Base-by-base conservation (phyloP, 1,284 basidiomycete species). In the Apiotrichum laibachii region DNA sequence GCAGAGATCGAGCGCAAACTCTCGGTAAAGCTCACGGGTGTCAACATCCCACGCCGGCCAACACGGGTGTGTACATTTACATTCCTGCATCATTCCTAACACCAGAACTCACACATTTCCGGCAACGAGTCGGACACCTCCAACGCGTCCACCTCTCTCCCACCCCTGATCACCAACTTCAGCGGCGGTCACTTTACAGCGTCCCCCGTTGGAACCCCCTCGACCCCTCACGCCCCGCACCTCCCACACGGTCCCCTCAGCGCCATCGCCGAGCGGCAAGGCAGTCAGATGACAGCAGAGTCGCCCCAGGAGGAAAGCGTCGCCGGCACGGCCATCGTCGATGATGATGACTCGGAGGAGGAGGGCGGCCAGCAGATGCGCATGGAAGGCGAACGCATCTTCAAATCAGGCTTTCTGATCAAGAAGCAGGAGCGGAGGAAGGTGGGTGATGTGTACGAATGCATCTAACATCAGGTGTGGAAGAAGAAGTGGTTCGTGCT, bases 401-500 rank as follows among this genome's bases (percentile, higher is more conserved):
- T 96, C 73, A 95, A 92, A 79, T 86, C 88, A 22, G 94, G 94
- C 3, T 96, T 93, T 80, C 80, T 98, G 53, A 88, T 86, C 83
- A 97, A 97, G 83, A 95, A 93, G 81, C 94, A 95, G 66, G 92
- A 98, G 79, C 85, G 92, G 63, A 83, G 96, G 77, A 98, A 97
- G 88, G 92, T 92, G 66, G 62, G 83, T 77, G 44, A 37, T 19
- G 34, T 44, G 8, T 21, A 19, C 16, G 13, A n/a, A 19, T 31
- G 3, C 1, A 2, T 57, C 59, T 11, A 31, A 16, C 34, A 18
- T 15, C 52, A 57, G 60, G 44, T 57, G 19, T 99, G 95, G 95
- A 98, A 98, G 83, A 94, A 94, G 80, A 85, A 95, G 40, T 99
- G 95, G 95, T 99, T 98, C 69, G 96, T 99, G 0, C 80, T 99